Percentiles rank a stretch among this genome's conserved stretches.
Conservation (phyloP, 805 yeast species). For the Metschnikowia rubicola region DNA sequence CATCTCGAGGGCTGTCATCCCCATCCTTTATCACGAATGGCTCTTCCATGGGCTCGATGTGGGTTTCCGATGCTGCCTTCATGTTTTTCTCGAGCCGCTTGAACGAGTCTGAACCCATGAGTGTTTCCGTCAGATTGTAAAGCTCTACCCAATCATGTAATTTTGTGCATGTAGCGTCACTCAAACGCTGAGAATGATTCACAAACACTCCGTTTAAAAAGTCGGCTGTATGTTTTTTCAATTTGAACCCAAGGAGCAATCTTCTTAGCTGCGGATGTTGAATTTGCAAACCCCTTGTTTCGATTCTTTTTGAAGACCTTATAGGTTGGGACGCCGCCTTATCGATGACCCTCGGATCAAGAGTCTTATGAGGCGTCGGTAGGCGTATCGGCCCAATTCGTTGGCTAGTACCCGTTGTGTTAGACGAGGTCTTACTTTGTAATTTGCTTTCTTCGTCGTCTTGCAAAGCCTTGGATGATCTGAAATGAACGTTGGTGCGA, state of each 20-base stretch:
- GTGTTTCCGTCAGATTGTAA: slow-evolving; percentile 2
- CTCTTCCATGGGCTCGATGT: slow-evolving; percentile 15
- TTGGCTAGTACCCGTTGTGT: too few species aligned
- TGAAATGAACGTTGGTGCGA: too few species aligned
- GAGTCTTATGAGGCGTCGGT: neutral
- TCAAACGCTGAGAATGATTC: slow-evolving; percentile 7
- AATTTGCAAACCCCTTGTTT: neutral
- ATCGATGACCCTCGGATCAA: slow-evolving; percentile 4
- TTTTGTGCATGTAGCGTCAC: slow-evolving; percentile 1
- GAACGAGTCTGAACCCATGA: neutral
- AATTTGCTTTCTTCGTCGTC: too few species aligned
- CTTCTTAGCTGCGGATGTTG: slow-evolving; percentile 18
- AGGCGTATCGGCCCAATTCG: too few species aligned
- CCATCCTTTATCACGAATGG: slow-evolving; percentile 15
- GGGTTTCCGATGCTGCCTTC: slow-evolving; percentile 1
- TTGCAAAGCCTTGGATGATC: too few species aligned
- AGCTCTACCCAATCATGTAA: slow-evolving; percentile 1
- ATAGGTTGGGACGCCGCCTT: neutral
- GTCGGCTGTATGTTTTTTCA: slow-evolving; percentile 10
- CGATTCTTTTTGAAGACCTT: neutral
- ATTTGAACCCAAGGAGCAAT: slow-evolving; percentile 3
- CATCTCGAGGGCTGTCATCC: slow-evolving; percentile 11
- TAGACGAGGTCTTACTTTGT: too few species aligned
- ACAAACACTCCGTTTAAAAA: slow-evolving; percentile 12
- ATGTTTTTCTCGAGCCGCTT: slow-evolving; percentile 1